Conservation (phyloP, 495 filamentous ascomycete genomes). For the Hyaloscypha hepaticicola region DNA sequence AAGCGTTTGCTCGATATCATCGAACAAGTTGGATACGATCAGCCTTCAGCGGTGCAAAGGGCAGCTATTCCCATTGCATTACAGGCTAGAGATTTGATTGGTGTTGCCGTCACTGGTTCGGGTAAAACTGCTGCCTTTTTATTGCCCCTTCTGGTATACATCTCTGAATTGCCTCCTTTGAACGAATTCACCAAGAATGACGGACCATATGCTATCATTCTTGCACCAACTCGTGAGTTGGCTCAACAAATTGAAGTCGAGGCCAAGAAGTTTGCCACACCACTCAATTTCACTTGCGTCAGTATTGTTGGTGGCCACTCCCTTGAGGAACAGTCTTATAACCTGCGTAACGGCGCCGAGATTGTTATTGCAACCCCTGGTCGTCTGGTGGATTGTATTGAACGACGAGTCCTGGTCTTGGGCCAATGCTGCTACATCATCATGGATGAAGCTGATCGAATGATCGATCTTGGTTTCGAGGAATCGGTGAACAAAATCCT, state of each 20-base stretch:
- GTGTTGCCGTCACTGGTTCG: slow-evolving; percentile 97
- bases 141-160: slow-evolving; percentile 93
- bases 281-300: slow-evolving; percentile 92
- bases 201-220: slow-evolving; percentile 92
- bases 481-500: slow-evolving; percentile 98
- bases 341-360: slow-evolving; percentile 91
- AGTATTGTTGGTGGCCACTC: slow-evolving; percentile 97
- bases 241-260: slow-evolving; percentile 97
- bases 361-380: slow-evolving; percentile 98
- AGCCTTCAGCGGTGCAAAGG: slow-evolving; percentile 89
- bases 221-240: slow-evolving; percentile 97
- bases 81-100: slow-evolving; percentile 91
- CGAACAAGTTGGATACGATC: slow-evolving; percentile 83
- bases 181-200: slow-evolving; percentile 91
- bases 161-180: slow-evolving; percentile 82
- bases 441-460: slow-evolving; percentile 95
- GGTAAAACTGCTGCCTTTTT: slow-evolving; percentile 98
- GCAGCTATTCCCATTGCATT: slow-evolving; percentile 95
- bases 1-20: slow-evolving; percentile 80
- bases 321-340: slow-evolving; percentile 91
- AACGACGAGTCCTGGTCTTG: slow-evolving; percentile 87
- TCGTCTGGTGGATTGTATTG: slow-evolving; percentile 95
- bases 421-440: slow-evolving; percentile 98
- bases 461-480: slow-evolving; percentile 99
- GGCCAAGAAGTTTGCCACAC: slow-evolving; percentile 88